Conservation (phyloP, 2,329 filamentous ascomycete species). For the Arthrobotrys musiformis region DNA sequence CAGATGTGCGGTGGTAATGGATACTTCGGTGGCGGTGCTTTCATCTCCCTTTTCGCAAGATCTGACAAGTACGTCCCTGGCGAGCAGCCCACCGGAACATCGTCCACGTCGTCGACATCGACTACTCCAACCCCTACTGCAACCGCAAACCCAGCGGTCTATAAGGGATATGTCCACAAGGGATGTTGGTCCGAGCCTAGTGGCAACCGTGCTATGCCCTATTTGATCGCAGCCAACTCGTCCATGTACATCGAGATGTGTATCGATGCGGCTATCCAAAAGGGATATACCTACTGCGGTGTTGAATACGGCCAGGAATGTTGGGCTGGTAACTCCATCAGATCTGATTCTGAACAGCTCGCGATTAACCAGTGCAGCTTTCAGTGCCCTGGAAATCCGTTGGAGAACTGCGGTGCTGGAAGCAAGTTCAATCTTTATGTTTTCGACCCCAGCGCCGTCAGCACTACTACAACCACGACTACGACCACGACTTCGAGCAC, state of each 20-base stretch:
- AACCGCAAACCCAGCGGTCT: constrained; percentile 25
- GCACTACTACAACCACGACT: constrained; percentile 48
- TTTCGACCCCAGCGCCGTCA: constrained; percentile 8
- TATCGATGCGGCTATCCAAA: constrained; percentile 34
- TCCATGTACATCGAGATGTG: constrained; percentile 54
- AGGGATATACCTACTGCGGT: constrained; percentile 60
- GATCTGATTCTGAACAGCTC: constrained; percentile 21
- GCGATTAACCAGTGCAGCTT: constrained; percentile 49
- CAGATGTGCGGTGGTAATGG: constrained; percentile 68
- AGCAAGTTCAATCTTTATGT: constrained; percentile 62
- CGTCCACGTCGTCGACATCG: constrained; percentile 4
- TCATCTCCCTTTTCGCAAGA: constrained; percentile 67
- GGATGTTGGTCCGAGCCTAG: constrained; percentile 27
- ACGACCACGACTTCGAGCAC: constrained; percentile 56
- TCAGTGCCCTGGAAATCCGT: constrained; percentile 62
- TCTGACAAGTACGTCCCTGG: constrained; percentile 58
- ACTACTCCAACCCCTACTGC: constrained; percentile 1
- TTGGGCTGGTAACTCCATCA: constrained; percentile 59
- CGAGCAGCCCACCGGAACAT: constrained; percentile 56
- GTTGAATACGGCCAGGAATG: constrained; percentile 59
- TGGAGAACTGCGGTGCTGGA: constrained; percentile 64
- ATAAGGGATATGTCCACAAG: constrained; percentile 32
- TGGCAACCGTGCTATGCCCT: not conserved
- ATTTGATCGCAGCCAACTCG: constrained; percentile 3
- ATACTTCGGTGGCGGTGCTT: constrained; percentile 61